Evolutionary conservation across 202 grass and related monocot species (phyloP), one percentile per base, ranked within the genome.

Genomic region (Tripidium arundinaceum): DNA sequence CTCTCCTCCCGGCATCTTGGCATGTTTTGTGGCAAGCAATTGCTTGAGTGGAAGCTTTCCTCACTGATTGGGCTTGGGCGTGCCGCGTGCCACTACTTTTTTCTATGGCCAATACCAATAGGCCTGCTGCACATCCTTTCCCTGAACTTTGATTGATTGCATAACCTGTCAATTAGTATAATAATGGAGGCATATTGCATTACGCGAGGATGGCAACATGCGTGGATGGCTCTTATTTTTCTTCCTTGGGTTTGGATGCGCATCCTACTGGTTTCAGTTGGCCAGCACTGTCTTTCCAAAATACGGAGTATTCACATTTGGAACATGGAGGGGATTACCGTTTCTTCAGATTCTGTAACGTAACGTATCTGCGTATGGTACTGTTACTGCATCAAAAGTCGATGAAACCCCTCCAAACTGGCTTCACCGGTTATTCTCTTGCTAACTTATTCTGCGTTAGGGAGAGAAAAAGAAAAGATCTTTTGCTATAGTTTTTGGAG

Each of bases 1-100:
- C n/a, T n/a, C n/a, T n/a, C n/a, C n/a, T n/a, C n/a, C n/a, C 11
- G 15, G 3, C 22, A 11, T 78, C 43, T 37, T 33, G 21, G 22
- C 31, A 43, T 70, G 9, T 37, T 79, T 67, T 47, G 68, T 80
- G 79, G 67, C 83, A 86, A 86, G 90, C 79, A 75, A 86, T 67
- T 82, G 74, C 71, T 84, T 82, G 83, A 60, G 80, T 79, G 68
- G 66, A 89, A 87, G 83, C 76, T 72, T 92, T 84, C 71, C 58
- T 72, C 57, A 22, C 68, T 75, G 61, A 81, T 89, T 86, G 87
- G 73, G 41, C 67, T 57, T 75, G 42, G 60, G 26, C 33, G 6
- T 71, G n/a, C 21, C 22, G 26, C 33, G 9, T 71, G 29, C 21
- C 36, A 16, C 76, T 24, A 28, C 7, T 7, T 19, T 55, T 84